Conservation (phyloP, 352 stramenopile genomes). For the Phytophthora litchii region DNA sequence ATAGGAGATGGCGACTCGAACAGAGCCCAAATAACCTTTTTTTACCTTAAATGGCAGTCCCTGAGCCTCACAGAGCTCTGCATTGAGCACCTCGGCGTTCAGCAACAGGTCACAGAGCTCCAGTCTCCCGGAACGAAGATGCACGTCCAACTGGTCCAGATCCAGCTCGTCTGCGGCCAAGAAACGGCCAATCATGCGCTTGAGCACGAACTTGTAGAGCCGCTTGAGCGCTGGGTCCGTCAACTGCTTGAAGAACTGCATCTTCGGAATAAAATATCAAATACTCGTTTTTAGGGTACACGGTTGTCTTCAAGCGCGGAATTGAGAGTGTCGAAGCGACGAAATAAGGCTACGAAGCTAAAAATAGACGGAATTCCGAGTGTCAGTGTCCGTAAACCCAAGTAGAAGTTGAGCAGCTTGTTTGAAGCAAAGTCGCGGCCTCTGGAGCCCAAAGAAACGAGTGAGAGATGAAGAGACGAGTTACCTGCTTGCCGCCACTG, state of each 20-base stretch:
- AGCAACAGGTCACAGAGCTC: slow-evolving; percentile 86
- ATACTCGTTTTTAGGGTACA: slow-evolving; percentile 11
- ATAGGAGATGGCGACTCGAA: slow-evolving; percentile 87
- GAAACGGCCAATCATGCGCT: slow-evolving; percentile 90
- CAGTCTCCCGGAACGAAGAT: slow-evolving; percentile 73
- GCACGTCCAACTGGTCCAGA: slow-evolving; percentile 87
- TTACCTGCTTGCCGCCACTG: slow-evolving; percentile 14
- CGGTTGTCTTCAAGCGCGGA: background rate
- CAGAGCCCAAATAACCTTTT: slow-evolving; percentile 85
- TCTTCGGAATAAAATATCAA: slow-evolving; percentile 25
- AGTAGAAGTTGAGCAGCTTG: slow-evolving; percentile 2
- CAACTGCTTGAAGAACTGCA: slow-evolving; percentile 91
- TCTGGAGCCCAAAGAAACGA: slow-evolving; percentile 3
- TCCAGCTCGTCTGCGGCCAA: slow-evolving; percentile 83
- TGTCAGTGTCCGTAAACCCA: slow-evolving; percentile 1
- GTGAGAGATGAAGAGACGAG: background rate
- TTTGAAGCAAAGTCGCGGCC: background rate
- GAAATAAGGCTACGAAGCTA: slow-evolving; percentile 12
- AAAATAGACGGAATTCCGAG: slow-evolving; percentile 23
- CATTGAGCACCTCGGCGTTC: slow-evolving; percentile 82
- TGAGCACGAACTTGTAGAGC: slow-evolving; percentile 92
- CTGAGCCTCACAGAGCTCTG: slow-evolving; percentile 70
- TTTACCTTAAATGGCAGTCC: slow-evolving; percentile 85
- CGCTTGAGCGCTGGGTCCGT: slow-evolving; percentile 90
- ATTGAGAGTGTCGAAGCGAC: background rate